Evolutionary conservation across 2,329 filamentous ascomycete genomes (phyloP), one percentile per base, ranked within the genome.

Genomic region (Fusarium napiforme): DNA sequence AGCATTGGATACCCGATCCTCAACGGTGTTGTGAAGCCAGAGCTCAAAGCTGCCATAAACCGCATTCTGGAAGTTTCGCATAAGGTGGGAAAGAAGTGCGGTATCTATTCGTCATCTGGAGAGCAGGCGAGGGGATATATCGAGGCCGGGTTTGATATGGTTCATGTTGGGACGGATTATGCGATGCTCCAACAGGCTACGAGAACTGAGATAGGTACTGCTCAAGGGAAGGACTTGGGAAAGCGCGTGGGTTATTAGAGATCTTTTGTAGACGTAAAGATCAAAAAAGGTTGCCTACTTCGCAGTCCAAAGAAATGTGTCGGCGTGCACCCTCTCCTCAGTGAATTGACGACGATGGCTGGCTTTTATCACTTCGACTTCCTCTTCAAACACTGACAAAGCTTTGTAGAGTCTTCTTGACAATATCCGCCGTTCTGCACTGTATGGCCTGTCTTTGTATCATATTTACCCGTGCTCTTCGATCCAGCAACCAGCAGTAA

Each of bases 391-490:
- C 2, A 21, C 14, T 1, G 12, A 55, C 32, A 28, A 65, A 39
- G 39, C 19, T 49, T 37, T 32, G 0, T n/a, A 86, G 85, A 0
- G 78, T 87, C 11, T 86, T 85, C 0, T 76, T 88, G 0, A 87
- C 85, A 0, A 83, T 79, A 2, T 86, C 87, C 1, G 84, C 85
- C 0, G 79, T 84, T 4, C 85, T 83, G 0, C 86, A 86, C 52
- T 80, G 88, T 1, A 83, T 88, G 79, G 86, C 86, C 86, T 0
- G 85, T 87, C n/a, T 47, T 84, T 82, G 82, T 83, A 72, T 9
- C 65, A 74, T 16, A 4, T 2, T 8, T 16, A 2, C 2, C 9
- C 6, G 1, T 23, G 1, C 1, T 32, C 6, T 2, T 4, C 16
- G 7, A 21, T 3, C 4, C 19, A 3, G 14, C 2, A 4, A 19